These are phyloP conservation scores for Xylaria grammica DNA, from an alignment of 495 filamentous ascomycete species.

Conservation along the genomic window DNA sequence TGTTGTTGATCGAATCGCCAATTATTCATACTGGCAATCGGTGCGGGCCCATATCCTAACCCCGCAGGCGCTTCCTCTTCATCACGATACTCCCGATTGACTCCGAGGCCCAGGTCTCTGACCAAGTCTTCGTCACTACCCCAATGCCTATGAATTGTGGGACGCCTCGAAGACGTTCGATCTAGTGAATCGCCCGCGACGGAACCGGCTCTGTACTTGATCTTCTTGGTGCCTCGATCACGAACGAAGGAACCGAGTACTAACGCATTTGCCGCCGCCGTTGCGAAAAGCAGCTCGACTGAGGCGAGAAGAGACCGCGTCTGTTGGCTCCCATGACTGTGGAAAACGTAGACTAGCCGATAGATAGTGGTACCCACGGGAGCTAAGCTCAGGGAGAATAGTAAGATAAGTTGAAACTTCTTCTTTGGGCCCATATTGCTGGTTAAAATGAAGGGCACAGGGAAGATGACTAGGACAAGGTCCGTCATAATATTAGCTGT, in stretches of 20 bases:
- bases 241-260: conserved; percentile 83
- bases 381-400: conserved; percentile 82
- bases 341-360: conserved; percentile 74
- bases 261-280: conserved; percentile 75
- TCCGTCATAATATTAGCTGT: conserved; percentile 86
- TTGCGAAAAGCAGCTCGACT: conserved; percentile 77
- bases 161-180: conserved; percentile 48
- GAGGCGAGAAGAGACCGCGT: conserved; percentile 79
- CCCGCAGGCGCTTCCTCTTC: conserved; percentile 7
- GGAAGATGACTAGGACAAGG: conserved; percentile 82
- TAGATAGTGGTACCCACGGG: conserved; percentile 78
- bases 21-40: conserved; percentile 40
- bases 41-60: conserved; percentile 36
- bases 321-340: conserved; percentile 66
- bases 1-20: conserved; percentile 47
- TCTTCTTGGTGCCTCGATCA: conserved; percentile 77
- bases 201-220: conserved; percentile 68
- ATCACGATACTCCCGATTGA: conserved; percentile 63
- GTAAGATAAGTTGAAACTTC: conserved; percentile 67
- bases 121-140: conserved; percentile 84
- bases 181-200: conserved; percentile 50
- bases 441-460: conserved; percentile 81
- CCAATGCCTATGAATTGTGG: conserved; percentile 67
- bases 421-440: conserved; percentile 71
- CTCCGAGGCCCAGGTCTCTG: conserved; percentile 69